These are phyloP conservation scores for Malassezia furfur DNA, from an alignment of 1,284 basidiomycete genomes.

Conservation along the genomic window DNA sequence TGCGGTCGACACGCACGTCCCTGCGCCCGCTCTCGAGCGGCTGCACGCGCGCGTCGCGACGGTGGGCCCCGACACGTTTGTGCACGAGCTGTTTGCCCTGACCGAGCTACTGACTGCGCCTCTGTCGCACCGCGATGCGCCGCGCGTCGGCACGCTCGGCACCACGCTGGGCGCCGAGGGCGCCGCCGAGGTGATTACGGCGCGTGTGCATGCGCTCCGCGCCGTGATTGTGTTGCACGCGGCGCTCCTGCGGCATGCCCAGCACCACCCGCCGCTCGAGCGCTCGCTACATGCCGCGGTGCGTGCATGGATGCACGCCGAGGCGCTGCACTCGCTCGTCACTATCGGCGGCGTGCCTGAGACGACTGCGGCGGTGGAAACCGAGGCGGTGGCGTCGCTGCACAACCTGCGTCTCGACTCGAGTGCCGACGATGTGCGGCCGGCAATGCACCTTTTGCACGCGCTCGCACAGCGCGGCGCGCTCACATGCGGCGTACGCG, in stretches of 20 bases:
- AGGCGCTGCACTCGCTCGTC: constrained; percentile 14
- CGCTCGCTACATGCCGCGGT: not conserved
- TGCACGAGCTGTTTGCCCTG: not conserved
- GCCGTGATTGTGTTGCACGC: not conserved
- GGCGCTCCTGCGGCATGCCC: not conserved
- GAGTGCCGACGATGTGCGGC: not conserved
- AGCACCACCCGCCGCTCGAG: not conserved
- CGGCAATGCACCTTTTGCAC: constrained; percentile 4
- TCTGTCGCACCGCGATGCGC: not conserved
- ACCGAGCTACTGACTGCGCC: not conserved
- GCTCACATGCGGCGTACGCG: not conserved
- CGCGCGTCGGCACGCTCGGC: not conserved
- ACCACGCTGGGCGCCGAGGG: not conserved
- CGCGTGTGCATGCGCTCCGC: not conserved
- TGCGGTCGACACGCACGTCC: not conserved
- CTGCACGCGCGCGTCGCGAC: not conserved
- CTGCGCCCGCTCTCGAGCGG: not conserved
- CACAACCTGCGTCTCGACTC: not conserved
- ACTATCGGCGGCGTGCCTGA: not conserved
- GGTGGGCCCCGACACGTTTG: constrained; percentile 2
- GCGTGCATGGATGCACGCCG: constrained; percentile 4
- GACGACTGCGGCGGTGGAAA: not conserved
- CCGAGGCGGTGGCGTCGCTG: not conserved
- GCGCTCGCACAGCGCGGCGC: not conserved
- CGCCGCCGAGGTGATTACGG: not conserved